phyloP scores from a whole-genome alignment of 2,329 filamentous ascomycete species.

The Penicillium sp. region DNA sequence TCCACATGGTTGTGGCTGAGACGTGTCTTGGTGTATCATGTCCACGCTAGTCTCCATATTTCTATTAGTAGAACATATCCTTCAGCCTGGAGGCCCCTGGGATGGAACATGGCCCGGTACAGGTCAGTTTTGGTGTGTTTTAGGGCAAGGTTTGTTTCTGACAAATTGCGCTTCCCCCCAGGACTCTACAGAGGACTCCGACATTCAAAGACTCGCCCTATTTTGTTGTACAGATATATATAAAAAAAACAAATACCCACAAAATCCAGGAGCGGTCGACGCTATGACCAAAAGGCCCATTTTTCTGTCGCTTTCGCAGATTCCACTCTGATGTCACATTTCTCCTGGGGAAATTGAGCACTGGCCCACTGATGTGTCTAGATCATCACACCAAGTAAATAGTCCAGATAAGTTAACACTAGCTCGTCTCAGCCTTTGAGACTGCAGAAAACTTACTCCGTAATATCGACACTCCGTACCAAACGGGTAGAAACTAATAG shows the following conservation, averaged over 20 bases:
- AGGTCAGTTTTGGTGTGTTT: conserved; percentile 1
- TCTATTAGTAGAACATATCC: conserved; percentile 25
- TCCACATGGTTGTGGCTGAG: conserved; percentile 29
- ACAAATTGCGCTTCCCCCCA: not conserved
- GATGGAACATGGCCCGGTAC: not conserved
- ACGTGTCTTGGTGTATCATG: conserved; percentile 24
- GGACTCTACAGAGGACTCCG: no score
- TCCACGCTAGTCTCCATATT: conserved; percentile 23
- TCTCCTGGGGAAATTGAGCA: conserved; percentile 24
- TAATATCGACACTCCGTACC: not conserved
- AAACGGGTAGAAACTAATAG: not conserved
- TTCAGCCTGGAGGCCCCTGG: not conserved
- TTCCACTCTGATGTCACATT: conserved; percentile 22
- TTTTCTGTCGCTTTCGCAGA: not conserved
- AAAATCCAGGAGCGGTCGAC: conserved; percentile 8
- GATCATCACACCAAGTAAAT: conserved; percentile 14
- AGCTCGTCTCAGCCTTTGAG: conserved; percentile 12
- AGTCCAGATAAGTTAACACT: conserved; percentile 13
- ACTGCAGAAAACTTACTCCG: not conserved
- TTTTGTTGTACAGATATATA: not conserved
- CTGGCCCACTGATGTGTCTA: conserved; percentile 16
- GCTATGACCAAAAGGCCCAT: conserved; percentile 18
- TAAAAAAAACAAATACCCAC: not conserved
- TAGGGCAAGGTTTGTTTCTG: not conserved
- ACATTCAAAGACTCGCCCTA: no score